Evolutionary conservation across 2,329 filamentous ascomycete genomes (phyloP).

Genomic region (Akanthomyces dipterigenus): DNA sequence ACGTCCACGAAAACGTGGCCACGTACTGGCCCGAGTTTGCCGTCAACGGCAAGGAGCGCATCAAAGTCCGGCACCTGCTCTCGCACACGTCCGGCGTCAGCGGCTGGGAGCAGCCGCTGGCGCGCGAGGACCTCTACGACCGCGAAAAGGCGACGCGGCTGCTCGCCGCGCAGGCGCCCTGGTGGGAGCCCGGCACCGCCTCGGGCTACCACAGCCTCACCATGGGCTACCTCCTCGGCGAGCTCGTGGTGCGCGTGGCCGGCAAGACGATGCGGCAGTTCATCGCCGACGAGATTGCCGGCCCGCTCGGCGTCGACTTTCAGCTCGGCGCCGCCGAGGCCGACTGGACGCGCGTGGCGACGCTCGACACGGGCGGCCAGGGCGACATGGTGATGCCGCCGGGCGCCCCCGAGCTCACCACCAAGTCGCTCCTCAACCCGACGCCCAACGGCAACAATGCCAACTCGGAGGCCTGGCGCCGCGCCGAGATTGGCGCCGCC

Average conservation of each 20-base stretch:
- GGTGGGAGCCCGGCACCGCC: conserved; percentile 37
- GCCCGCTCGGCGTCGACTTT: conserved; percentile 38
- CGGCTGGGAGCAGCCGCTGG: conserved; percentile 26
- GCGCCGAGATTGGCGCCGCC: conserved; percentile 32
- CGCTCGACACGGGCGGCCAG: conserved; percentile 23
- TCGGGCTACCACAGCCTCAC: conserved; percentile 35
- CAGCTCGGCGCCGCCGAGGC: conserved; percentile 35
- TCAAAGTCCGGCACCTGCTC: conserved; percentile 34
- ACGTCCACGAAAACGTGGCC: conserved; percentile 29
- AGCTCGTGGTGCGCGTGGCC: conserved; percentile 33
- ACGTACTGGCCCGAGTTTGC: conserved; percentile 42
- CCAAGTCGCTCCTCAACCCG: conserved; percentile 24
- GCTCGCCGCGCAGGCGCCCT: conserved; percentile 34
- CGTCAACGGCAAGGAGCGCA: conserved; percentile 31
- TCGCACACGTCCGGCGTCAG: conserved; percentile 32
- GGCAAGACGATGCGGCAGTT: conserved; percentile 38
- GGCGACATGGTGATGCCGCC: conserved; percentile 17
- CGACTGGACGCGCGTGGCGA: conserved; percentile 33
- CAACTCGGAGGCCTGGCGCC: conserved; percentile 27
- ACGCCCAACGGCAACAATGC: conserved; percentile 16
- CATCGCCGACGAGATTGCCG: conserved; percentile 28
- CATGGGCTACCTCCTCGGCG: conserved; percentile 36
- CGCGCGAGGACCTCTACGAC: conserved; percentile 28
- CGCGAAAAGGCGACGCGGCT: conserved; percentile 21
- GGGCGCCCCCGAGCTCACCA: conserved; percentile 19